Conservation (phyloP, 148 eudicot genomes). For the Camellia granthamiana region DNA sequence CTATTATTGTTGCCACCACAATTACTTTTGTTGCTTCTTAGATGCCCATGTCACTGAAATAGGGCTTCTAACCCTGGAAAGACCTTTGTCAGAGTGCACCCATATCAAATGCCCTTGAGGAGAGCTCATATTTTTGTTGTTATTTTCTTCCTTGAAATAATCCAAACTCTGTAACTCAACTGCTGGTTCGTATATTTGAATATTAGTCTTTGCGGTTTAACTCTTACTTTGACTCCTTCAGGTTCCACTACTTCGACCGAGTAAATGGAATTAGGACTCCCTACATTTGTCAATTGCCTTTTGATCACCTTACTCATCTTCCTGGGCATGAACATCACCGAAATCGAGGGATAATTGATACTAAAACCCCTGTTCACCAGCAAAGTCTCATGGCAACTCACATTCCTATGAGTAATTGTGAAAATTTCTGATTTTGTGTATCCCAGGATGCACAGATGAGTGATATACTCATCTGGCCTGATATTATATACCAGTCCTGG, state of each 20-base stretch:
- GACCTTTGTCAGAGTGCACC: slow-evolving; percentile 39
- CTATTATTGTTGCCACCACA: too few species aligned
- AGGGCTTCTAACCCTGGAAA: slow-evolving; percentile 70
- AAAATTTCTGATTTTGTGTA: slow-evolving; percentile 64
- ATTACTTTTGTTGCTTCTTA: neutral
- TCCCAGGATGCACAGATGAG: slow-evolving; percentile 64
- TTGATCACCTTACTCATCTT: slow-evolving; percentile 44
- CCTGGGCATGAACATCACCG: slow-evolving; percentile 50
- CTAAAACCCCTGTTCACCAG: slow-evolving; percentile 53
- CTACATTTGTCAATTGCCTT: slow-evolving; percentile 76
- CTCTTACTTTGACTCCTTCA: slow-evolving; percentile 51
- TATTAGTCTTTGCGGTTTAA: slow-evolving; percentile 53
- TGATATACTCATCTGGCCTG: slow-evolving; percentile 58
- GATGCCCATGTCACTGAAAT: slow-evolving; percentile 55
- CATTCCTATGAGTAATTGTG: slow-evolving; percentile 69
- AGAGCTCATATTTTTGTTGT: slow-evolving; percentile 17
- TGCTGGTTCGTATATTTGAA: slow-evolving; percentile 52
- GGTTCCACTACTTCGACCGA: slow-evolving; percentile 63
- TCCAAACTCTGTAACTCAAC: slow-evolving; percentile 62
- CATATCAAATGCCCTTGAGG: slow-evolving; percentile 67
- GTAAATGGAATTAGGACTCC: slow-evolving; percentile 67
- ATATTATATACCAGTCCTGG: slow-evolving; percentile 79
- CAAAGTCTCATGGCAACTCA: slow-evolving; percentile 57
- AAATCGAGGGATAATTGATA: slow-evolving; percentile 85
- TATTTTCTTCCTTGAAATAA: slow-evolving; percentile 48